A percentile compares a stretch with the other conserved stretches of the same genome.
Conservation (phyloP, 148 eudicot genomes). For the Camellia granthamiana region DNA sequence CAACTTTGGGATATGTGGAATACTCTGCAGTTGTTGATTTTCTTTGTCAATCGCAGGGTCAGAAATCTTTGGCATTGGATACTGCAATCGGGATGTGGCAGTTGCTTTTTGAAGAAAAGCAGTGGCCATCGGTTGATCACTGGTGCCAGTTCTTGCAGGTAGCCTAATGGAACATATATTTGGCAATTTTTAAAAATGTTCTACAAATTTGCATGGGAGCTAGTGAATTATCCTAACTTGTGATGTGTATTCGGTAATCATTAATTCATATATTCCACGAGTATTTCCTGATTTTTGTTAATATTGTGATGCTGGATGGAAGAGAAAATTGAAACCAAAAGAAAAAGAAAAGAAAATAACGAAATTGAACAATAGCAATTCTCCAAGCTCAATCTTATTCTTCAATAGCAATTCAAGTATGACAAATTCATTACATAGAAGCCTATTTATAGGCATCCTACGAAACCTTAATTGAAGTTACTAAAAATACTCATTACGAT, state of each 20-base stretch:
- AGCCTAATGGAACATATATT: constrained; percentile 7
- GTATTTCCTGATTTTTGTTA: background rate
- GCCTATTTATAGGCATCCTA: too few relatives aligned
- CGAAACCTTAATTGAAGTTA: too few relatives aligned
- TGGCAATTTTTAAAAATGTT: background rate
- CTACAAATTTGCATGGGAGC: background rate
- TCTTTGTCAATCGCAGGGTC: constrained; percentile 56
- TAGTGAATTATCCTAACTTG: background rate
- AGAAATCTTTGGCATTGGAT: constrained; percentile 94
- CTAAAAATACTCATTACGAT: too few relatives aligned
- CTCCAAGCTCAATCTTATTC: too few relatives aligned
- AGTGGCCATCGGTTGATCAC: constrained; percentile 93
- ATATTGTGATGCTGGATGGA: background rate
- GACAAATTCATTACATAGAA: too few relatives aligned
- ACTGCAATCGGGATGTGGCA: constrained; percentile 99
- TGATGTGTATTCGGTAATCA: background rate
- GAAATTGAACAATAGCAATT: too few relatives aligned
- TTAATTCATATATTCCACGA: background rate
- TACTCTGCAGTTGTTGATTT: constrained; percentile 4
- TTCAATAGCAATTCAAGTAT: too few relatives aligned
- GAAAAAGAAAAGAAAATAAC: too few relatives aligned
- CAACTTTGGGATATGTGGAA: background rate
- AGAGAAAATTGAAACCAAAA: too few relatives aligned
- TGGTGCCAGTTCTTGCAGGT: constrained; percentile 99
- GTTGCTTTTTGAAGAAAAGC: constrained; percentile 74